phyloP scores from a whole-genome alignment of 2,329 filamentous ascomycete species.

The Botrytis paeoniae region DNA sequence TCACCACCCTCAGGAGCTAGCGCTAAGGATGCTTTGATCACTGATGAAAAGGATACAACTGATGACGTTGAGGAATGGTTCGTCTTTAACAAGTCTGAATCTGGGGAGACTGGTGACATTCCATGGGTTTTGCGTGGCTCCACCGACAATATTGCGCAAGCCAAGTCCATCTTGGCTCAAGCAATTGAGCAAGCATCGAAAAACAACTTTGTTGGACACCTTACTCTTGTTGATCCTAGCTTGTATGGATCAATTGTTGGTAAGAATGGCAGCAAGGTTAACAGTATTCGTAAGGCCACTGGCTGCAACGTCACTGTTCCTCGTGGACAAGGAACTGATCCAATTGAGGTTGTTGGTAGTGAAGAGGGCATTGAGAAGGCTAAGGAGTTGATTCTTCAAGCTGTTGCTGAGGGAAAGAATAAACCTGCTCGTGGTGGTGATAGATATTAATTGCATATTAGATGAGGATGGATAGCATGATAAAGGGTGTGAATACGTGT shows the following conservation, averaged over 20 bases:
- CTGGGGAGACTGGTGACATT: constrained; percentile 61
- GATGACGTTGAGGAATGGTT: constrained; percentile 79
- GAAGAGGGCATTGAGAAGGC: constrained; percentile 81
- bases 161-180: constrained; percentile 68
- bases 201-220: constrained; percentile 73
- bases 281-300: constrained; percentile 86
- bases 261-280: constrained; percentile 84
- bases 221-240: constrained; percentile 67
- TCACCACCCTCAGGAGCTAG: constrained; percentile 56
- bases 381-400: constrained; percentile 82
- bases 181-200: constrained; percentile 70
- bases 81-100: constrained; percentile 61
- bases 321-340: constrained; percentile 72
- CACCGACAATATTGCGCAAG: constrained; percentile 76
- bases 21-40: constrained; percentile 80
- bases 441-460: constrained; percentile 12
- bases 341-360: constrained; percentile 83
- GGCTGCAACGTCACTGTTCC: constrained; percentile 94
- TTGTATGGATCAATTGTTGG: constrained; percentile 92
- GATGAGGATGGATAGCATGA: not conserved
- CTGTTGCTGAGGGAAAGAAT: constrained; percentile 60
- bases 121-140: constrained; percentile 86
- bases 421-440: constrained; percentile 11
- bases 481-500: not conserved
- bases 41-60: constrained; percentile 68